Conservation (phyloP, 495 filamentous ascomycete genomes). For the Neurospora pannonica region DNA sequence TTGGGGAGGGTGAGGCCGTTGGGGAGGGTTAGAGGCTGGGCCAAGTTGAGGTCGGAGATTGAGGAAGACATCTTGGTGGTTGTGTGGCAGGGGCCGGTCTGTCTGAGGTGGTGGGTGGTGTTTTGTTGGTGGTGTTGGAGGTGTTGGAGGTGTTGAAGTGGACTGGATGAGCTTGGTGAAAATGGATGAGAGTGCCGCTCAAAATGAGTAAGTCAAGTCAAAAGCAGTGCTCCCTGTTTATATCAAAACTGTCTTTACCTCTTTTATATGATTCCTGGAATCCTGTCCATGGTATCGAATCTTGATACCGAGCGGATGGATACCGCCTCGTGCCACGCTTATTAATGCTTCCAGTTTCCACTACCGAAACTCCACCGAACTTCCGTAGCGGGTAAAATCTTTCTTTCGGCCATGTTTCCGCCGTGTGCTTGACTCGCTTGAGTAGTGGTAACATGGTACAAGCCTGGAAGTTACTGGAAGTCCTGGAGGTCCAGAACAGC, state of each 20-base stretch:
- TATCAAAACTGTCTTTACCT: too few species aligned
- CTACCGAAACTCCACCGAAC: neutral
- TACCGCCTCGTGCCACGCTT: neutral
- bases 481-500: neutral
- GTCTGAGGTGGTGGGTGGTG: neutral
- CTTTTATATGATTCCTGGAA: neutral
- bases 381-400: neutral
- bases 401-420: neutral
- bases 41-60: constrained; percentile 8
- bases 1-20: constrained; percentile 29
- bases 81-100: neutral
- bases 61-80: neutral
- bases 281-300: neutral
- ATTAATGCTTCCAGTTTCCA: neutral
- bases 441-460: neutral
- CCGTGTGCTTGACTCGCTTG: neutral
- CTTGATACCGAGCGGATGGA: neutral
- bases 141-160: too few species aligned
- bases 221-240: neutral
- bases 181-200: too few species aligned
- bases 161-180: too few species aligned
- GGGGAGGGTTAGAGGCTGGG: constrained; percentile 33
- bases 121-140: neutral
- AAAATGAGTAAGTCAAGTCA: too few species aligned
- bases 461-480: neutral